phyloP scores from a whole-genome alignment of 805 yeast genomes.

The Saturnispora galanensis region DNA sequence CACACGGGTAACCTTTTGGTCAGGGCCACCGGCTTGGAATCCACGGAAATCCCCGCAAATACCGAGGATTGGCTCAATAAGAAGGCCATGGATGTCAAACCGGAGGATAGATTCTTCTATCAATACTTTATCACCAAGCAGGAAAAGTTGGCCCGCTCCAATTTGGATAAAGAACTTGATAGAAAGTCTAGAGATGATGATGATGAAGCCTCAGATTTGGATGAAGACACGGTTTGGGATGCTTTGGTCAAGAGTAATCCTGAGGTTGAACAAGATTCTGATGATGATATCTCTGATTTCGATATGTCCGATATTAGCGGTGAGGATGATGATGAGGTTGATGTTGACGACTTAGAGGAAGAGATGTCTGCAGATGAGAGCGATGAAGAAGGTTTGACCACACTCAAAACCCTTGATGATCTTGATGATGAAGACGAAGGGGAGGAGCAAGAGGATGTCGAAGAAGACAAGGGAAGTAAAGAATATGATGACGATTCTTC shows the following conservation, averaged over 20 bases:
- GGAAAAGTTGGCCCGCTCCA: constrained; percentile 29
- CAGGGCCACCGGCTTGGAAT: constrained; percentile 38
- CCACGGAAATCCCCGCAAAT: constrained; percentile 54
- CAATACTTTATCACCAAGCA: constrained; percentile 69
- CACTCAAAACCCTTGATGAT: constrained; percentile 17
- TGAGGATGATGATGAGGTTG: constrained; percentile 25
- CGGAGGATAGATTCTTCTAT: constrained; percentile 82
- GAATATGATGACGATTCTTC: constrained; percentile 18
- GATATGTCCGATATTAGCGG: constrained; percentile 30
- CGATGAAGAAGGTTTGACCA: constrained; percentile 23
- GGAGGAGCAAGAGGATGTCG: constrained; percentile 13
- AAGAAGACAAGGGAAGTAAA: constrained; percentile 16
- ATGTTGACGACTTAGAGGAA: constrained; percentile 25
- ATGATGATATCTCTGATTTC: constrained; percentile 29
- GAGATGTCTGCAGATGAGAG: constrained; percentile 24
- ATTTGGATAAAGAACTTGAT: constrained; percentile 35
- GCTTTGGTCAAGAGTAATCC: constrained; percentile 52
- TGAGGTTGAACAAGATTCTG: constrained; percentile 42
- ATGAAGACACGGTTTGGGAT: constrained; percentile 49
- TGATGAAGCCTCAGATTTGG: constrained; percentile 36
- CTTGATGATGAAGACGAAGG: constrained; percentile 24
- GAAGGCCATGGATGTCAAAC: constrained; percentile 56
- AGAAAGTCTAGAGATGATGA: constrained; percentile 34
- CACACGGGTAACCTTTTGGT: constrained; percentile 64
- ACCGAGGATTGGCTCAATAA: constrained; percentile 74